Evolutionary conservation across 2,329 filamentous ascomycete species (phyloP).

Genomic region (Fusarium sarcochroum): DNA sequence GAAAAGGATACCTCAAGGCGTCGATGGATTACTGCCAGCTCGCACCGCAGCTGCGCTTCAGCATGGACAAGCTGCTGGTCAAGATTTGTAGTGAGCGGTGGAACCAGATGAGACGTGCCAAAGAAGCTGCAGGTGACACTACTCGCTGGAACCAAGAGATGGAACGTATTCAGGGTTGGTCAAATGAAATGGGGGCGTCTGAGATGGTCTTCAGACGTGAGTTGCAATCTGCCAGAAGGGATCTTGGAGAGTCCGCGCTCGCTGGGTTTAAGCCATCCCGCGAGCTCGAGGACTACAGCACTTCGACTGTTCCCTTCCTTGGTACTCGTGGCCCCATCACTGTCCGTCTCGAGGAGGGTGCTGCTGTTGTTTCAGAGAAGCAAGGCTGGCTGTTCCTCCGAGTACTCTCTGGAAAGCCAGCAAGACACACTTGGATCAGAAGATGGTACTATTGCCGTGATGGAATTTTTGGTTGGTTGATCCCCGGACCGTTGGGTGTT

Average conservation of each 20-base stretch:
- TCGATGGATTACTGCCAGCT: conserved; percentile 94
- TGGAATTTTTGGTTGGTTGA: conserved; percentile 95
- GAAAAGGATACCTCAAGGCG: conserved; percentile 90
- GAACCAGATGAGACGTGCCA: conserved; percentile 83
- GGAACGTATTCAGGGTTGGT: conserved; percentile 93
- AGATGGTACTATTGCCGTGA: conserved; percentile 97
- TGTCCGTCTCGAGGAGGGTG: conserved; percentile 68
- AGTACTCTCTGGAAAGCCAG: conserved; percentile 87
- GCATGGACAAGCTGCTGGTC: conserved; percentile 88
- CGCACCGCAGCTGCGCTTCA: conserved; percentile 86
- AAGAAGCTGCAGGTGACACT: conserved; percentile 76
- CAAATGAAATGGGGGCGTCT: conserved; percentile 92
- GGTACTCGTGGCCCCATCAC: conserved; percentile 78
- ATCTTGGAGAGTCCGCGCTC: conserved; percentile 85
- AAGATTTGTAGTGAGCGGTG: conserved; percentile 88
- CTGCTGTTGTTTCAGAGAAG: conserved; percentile 77
- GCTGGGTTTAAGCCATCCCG: conserved; percentile 82
- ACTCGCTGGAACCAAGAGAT: conserved; percentile 82
- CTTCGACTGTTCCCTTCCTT: conserved; percentile 90
- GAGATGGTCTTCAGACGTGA: conserved; percentile 88
- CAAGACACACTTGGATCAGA: conserved; percentile 88
- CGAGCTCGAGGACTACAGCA: conserved; percentile 92
- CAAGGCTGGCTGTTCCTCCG: conserved; percentile 95
- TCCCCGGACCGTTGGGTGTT: conserved; percentile 87
- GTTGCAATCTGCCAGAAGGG: conserved; percentile 81